Evolutionary conservation across 805 yeast genomes (phyloP), one percentile per base, ranked within the genome.

Genomic region (Schwanniomyces occidentalis): DNA sequence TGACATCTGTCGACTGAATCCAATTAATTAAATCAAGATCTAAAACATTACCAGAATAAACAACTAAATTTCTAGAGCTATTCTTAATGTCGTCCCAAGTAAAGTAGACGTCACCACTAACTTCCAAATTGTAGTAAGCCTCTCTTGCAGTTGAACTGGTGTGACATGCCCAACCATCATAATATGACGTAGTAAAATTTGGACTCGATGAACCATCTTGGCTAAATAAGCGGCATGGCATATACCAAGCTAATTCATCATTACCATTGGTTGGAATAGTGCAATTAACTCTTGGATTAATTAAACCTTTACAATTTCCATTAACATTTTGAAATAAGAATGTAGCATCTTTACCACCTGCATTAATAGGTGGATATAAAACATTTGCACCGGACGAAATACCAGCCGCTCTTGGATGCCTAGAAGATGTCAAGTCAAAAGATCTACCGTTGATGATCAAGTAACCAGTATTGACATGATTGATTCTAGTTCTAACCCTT

Each of bases 151-250:
- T 44, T 6, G 72, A 50, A 4, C 86, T 73, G 1, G 97, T 85
- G 61, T 93, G 96, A 57, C 98, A 91, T 2, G 91, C 95, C 78
- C 86, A 89, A 6, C 97, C 97, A 30, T 71, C 63, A 56, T 89
- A 90, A 53, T 80, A 79, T 14, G 71, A 72, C 18, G 64, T 58
- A 1, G 89, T 76, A 43, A 73, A 73, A 55, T 85, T 85, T 24
- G 86, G 85, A 18, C 61, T 37, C 2, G 85, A 59, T 1, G 93
- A 72, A 4, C 95, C 95, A 55, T 87, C 86, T 47, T 78, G 83
- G 26, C 66, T 61, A 34, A 76, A 66, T 20, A 85, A 42, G 48
- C 82, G 80, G 68, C 99, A 93, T 3, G 99, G 98, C 82, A 90
- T 88, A 63, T 93, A 93, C 96, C 96, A 90, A 12, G 95, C 97